Percentiles rank a stretch among this genome's conserved stretches.
phyloP scores from a whole-genome alignment of 2,329 filamentous ascomycete genomes.

The Diaporthe amygdali region DNA sequence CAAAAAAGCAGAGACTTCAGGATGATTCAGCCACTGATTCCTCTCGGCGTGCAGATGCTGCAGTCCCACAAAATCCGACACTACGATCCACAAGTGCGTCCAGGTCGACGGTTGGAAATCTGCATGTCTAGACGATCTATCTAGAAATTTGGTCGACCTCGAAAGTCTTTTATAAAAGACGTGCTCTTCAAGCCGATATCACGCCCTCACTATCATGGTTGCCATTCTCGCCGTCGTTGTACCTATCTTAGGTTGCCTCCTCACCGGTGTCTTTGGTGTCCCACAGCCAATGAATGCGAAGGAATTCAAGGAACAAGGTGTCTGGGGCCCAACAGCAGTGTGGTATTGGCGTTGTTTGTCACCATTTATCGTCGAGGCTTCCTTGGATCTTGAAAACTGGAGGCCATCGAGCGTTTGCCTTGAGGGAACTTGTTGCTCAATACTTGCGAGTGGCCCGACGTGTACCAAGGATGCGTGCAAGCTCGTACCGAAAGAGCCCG shows the following conservation, averaged over 20 bases:
- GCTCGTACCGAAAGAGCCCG: neutral
- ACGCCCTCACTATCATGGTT: neutral
- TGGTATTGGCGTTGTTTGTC: constrained; percentile 10
- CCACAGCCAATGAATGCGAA: neutral
- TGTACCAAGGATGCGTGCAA: constrained; percentile 2
- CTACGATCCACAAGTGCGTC: too few species aligned
- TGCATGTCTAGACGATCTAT: too few species aligned
- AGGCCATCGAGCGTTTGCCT: neutral
- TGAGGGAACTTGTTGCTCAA: constrained; percentile 3
- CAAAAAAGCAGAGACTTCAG: neutral
- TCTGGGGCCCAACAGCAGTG: neutral
- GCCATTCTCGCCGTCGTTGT: neutral
- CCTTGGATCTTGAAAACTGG: neutral
- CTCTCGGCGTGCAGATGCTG: neutral
- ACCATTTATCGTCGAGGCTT: neutral
- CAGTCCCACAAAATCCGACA: neutral
- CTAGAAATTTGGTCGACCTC: neutral
- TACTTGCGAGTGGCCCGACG: neutral
- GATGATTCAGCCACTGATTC: neutral
- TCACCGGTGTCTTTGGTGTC: neutral
- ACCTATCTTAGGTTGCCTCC: neutral
- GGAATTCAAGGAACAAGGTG: neutral
- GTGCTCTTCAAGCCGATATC: neutral
- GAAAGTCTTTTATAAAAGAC: too few species aligned
- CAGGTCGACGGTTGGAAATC: neutral